These are phyloP conservation scores for Fusarium sp. DNA, from an alignment of 2,329 filamentous ascomycete species.

Conservation along the genomic window DNA sequence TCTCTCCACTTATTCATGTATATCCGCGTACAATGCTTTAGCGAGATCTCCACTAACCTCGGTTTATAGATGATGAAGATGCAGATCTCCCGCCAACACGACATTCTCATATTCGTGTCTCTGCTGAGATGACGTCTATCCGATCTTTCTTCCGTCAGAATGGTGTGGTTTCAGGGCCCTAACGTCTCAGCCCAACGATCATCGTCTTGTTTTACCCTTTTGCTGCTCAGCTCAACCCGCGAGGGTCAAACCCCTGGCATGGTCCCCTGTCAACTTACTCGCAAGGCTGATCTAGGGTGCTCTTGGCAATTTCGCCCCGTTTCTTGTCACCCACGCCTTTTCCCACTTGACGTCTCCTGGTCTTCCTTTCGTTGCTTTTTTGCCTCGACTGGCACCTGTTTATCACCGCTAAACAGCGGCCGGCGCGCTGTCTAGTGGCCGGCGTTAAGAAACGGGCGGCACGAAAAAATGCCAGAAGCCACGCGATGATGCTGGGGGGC, in stretches of 20 bases:
- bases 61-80: conserved; percentile 25
- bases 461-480: conserved; percentile 2
- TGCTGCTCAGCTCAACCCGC: background rate
- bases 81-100: conserved; percentile 16
- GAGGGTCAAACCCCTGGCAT: background rate
- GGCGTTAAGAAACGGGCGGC: conserved; percentile 27
- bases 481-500: background rate
- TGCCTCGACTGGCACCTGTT: conserved; percentile 17
- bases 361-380: conserved; percentile 4
- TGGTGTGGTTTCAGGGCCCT: conserved; percentile 5
- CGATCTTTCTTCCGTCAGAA: conserved; percentile 6
- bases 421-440: conserved; percentile 16
- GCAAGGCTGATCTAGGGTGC: conserved; percentile 6
- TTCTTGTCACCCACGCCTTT: conserved; percentile 30
- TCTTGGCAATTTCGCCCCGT: conserved; percentile 12
- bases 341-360: background rate
- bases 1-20: background rate
- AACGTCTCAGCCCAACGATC: conserved; percentile 4
- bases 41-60: conserved; percentile 31
- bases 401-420: conserved; percentile 5
- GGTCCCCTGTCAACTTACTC: conserved; percentile 1
- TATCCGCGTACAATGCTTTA: background rate
- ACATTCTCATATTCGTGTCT: conserved; percentile 10
- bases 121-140: conserved; percentile 3
- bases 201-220: background rate